Percentiles rank a stretch among this genome's conserved stretches.
phyloP scores from a whole-genome alignment of 2,329 filamentous ascomycete genomes.

The Beauveria brongniartii region DNA sequence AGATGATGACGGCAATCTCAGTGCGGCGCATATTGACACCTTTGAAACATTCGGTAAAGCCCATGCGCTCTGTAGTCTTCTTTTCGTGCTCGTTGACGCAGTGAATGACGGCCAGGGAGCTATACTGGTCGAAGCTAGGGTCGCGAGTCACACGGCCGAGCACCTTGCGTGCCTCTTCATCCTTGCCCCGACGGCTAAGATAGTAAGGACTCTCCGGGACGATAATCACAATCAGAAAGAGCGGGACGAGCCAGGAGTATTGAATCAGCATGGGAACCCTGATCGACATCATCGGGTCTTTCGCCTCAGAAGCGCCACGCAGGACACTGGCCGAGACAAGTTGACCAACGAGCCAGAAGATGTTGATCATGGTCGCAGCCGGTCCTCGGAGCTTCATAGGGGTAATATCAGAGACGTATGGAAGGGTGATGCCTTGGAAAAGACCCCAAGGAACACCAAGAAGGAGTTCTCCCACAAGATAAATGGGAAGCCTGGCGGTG shows the following conservation, averaged over 20 bases:
- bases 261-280: slow-evolving; percentile 31
- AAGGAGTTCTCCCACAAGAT: slow-evolving; percentile 26
- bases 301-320: slow-evolving; percentile 20
- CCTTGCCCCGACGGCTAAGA: slow-evolving; percentile 25
- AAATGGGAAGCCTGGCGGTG: slow-evolving; percentile 12
- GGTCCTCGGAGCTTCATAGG: slow-evolving; percentile 27
- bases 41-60: slow-evolving; percentile 27
- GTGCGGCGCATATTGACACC: slow-evolving; percentile 27
- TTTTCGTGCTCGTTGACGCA: slow-evolving; percentile 29
- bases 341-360: slow-evolving; percentile 34
- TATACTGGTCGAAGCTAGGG: slow-evolving; percentile 22
- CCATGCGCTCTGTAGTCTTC: slow-evolving; percentile 16
- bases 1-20: slow-evolving; percentile 37
- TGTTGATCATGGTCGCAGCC: slow-evolving; percentile 30
- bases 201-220: slow-evolving; percentile 33
- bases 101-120: slow-evolving; percentile 28
- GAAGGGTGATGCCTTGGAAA: slow-evolving; percentile 26
- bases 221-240: slow-evolving; percentile 24
- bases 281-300: slow-evolving; percentile 24
- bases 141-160: slow-evolving; percentile 22
- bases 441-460: slow-evolving; percentile 28
- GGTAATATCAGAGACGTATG: slow-evolving; percentile 30
- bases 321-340: slow-evolving; percentile 26
- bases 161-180: slow-evolving; percentile 22
- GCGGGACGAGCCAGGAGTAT: slow-evolving; percentile 29